A percentile compares a stretch with the other conserved stretches of the same genome.
Evolutionary conservation across 2,329 filamentous ascomycete species (phyloP).

Genomic region (Ascochyta lentis): DNA sequence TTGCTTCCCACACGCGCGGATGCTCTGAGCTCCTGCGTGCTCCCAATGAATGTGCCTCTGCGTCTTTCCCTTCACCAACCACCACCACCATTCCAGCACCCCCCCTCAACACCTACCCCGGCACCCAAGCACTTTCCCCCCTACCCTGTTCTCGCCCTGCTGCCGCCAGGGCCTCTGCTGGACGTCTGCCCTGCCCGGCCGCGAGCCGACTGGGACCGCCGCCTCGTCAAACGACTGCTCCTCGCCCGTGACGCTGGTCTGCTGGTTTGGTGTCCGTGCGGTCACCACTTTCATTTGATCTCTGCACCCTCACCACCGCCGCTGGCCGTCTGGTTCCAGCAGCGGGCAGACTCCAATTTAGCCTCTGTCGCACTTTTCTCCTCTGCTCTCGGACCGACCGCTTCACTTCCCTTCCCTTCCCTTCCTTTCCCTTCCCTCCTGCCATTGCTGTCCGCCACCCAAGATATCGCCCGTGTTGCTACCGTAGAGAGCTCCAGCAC

Average conservation of each 20-base stretch:
- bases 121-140: constrained; percentile 27
- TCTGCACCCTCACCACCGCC: constrained; percentile 15
- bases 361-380: constrained; percentile 41
- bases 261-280: constrained; percentile 6
- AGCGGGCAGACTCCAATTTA: constrained; percentile 29
- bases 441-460: constrained; percentile 39
- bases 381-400: constrained; percentile 46
- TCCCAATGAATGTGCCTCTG: constrained; percentile 37
- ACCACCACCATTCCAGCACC: constrained; percentile 1
- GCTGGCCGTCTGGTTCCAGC: constrained; percentile 31
- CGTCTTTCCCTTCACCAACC: constrained; percentile 29
- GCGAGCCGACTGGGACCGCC: constrained; percentile 26
- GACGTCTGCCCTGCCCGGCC: too few species aligned
- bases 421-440: constrained; percentile 35
- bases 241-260: constrained; percentile 30
- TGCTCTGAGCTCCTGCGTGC: constrained; percentile 27
- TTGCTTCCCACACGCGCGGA: constrained; percentile 33
- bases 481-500: constrained; percentile 40
- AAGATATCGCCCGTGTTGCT: constrained; percentile 21
- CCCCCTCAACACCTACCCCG: constrained; percentile 29
- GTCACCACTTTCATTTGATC: constrained; percentile 17
- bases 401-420: constrained; percentile 32
- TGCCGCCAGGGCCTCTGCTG: too few species aligned
- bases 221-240: constrained; percentile 22
- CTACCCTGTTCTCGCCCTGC: constrained; percentile 36